Evolutionary conservation across 176 grass and related monocot genomes (phyloP).

Genomic region (Carex parvula): DNA sequence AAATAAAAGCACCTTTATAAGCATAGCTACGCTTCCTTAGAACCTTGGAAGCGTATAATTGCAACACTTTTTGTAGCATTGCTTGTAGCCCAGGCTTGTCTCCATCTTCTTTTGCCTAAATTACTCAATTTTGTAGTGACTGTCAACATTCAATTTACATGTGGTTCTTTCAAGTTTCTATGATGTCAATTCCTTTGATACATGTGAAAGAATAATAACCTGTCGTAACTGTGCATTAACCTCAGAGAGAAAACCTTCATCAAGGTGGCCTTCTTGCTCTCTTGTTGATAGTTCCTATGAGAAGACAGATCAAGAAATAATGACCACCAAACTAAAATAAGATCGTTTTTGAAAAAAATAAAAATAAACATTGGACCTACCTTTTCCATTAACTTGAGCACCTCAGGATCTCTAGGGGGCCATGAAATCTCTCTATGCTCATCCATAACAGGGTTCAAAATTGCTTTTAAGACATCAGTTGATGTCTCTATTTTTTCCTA

Average conservation of each 20-base stretch:
- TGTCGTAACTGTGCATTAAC: slow-evolving; percentile 94
- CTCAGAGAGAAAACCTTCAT: slow-evolving; percentile 91
- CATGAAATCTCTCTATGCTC: slow-evolving; percentile 67
- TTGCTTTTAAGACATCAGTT: slow-evolving; percentile 85
- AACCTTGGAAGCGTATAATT: slow-evolving; percentile 82
- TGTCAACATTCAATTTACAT: background rate
- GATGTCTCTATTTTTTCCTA: slow-evolving; percentile 89
- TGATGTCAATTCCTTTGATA: background rate
- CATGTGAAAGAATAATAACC: slow-evolving; percentile 37
- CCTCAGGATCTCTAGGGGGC: slow-evolving; percentile 63
- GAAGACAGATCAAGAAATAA: slow-evolving; percentile 1
- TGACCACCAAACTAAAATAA: background rate
- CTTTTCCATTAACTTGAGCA: slow-evolving; percentile 74
- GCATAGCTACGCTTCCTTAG: slow-evolving; percentile 80
- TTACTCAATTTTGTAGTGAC: slow-evolving; percentile 19
- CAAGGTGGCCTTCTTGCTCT: slow-evolving; percentile 76
- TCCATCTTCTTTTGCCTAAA: slow-evolving; percentile 73
- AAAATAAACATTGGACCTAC: slow-evolving; percentile 29
- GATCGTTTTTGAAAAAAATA: background rate
- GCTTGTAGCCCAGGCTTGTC: slow-evolving; percentile 85
- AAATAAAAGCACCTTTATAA: slow-evolving; percentile 56
- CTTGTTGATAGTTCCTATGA: slow-evolving; percentile 59
- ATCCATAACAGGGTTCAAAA: slow-evolving; percentile 63
- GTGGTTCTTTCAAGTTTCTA: background rate
- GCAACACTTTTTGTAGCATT: slow-evolving; percentile 89